A percentile compares a stretch with the other conserved stretches of the same genome.
phyloP scores from a whole-genome alignment of 116 monocot genomes.

The Papilionanthe hybrid region DNA sequence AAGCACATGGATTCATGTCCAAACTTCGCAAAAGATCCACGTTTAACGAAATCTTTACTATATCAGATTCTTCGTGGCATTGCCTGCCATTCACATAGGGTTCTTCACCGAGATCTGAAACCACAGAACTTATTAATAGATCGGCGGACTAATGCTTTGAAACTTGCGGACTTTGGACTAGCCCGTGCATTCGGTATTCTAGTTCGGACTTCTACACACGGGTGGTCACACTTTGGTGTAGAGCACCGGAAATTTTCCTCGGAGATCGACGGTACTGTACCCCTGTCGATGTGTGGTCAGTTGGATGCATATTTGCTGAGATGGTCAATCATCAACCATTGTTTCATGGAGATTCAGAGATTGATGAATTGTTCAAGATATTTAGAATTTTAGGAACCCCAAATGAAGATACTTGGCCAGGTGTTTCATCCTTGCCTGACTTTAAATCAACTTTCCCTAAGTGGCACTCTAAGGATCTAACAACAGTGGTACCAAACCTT shows the following conservation, averaged over 20 bases:
- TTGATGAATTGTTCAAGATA: slow-evolving; percentile 94
- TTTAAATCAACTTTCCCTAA: slow-evolving; percentile 89
- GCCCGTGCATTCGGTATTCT: slow-evolving; percentile 96
- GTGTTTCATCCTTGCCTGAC: slow-evolving; percentile 83
- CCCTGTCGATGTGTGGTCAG: slow-evolving; percentile 94
- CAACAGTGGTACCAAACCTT: slow-evolving; percentile 60
- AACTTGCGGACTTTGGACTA: slow-evolving; percentile 96
- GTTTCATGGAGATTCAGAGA: slow-evolving; percentile 96
- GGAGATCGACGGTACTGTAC: slow-evolving; percentile 86
- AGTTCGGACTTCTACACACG: slow-evolving; percentile 90
- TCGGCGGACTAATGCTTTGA: slow-evolving; percentile 72
- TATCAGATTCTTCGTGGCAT: slow-evolving; percentile 28
- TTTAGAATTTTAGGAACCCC: slow-evolving; percentile 92
- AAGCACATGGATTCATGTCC: slow-evolving; percentile 98
- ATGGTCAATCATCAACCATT: slow-evolving; percentile 87
- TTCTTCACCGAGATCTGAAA: slow-evolving; percentile 37
- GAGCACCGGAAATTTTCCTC: slow-evolving; percentile 94
- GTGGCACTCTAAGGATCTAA: slow-evolving; percentile 79
- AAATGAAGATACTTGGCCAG: slow-evolving; percentile 91
- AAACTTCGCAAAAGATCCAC: slow-evolving; percentile 70
- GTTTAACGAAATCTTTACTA: slow-evolving; percentile 44
- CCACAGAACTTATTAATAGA: slow-evolving; percentile 58
- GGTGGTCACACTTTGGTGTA: slow-evolving; percentile 98
- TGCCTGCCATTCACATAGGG: slow-evolving; percentile 33
- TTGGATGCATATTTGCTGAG: slow-evolving; percentile 97